Base-by-base conservation (phyloP, 176 grass and related monocot genomes). In the Triticum timopheevii region DNA sequence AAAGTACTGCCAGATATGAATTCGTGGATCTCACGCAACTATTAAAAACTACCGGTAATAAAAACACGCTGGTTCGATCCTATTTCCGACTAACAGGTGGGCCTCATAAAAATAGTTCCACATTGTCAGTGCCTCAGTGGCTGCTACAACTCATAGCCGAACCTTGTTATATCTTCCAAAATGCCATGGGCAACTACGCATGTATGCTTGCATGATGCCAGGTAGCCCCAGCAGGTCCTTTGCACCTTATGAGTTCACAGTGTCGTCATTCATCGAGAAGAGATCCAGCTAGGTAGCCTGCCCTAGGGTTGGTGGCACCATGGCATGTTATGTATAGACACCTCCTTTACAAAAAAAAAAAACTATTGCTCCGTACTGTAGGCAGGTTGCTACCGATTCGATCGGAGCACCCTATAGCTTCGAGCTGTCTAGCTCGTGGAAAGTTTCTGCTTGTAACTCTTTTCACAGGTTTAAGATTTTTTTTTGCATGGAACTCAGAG, bases 261-360 rank as follows among this genome's bases (percentile, higher is more conserved):
- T 90, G 88, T 86, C 88, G 80, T 87, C 89, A 87, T 90, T 56
- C 74, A 66, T 90, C 54, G 30, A 72, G 40, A 83, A 65, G 25
- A 84, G 8, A 75, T 73, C 16, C 65, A 63, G 45, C 38, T 82
- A 77, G 28, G 49, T 82, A 63, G 79, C 15, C 56, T 3, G 56
- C 56, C 56, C 56, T 59, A 59, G 56, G 20, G 56, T 59, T 59
- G 44, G 68, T 59, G 44, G 66, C 38, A 68, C n/a, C 80, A 78
- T 78, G 33, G 20, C 50, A 77, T 80, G 22, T 27, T 75, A 73
- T 31, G 61, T 44, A 28, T 15, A 16, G 28, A 88, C 28, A 13
- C 22, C 38, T 77, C 22, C 76, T 82, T 78, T 30, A 0, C 1
- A 13, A 27, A 56, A 0, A 27, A 56, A 0, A 25, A 22, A 77